A percentile compares a stretch with the other conserved stretches of the same genome.
Conservation (phyloP, 2,329 filamentous ascomycete genomes). For the Hyphodiscus sp. region DNA sequence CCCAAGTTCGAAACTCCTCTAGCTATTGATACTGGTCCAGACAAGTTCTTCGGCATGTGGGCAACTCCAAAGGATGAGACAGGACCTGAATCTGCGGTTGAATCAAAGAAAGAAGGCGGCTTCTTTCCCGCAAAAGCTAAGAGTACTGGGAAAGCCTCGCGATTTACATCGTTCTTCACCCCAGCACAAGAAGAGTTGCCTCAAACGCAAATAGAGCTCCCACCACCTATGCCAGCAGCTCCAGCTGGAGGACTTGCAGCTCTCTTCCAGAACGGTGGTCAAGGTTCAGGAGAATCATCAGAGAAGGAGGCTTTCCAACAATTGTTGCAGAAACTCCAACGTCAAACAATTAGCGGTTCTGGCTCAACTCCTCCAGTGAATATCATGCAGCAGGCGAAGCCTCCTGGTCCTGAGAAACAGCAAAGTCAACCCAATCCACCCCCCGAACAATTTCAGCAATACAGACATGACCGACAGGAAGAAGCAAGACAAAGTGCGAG, state of each 20-base stretch:
- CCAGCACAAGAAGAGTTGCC: constrained; percentile 46
- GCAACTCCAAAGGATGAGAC: constrained; percentile 42
- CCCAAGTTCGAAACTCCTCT: constrained; percentile 47
- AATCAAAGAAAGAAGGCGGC: constrained; percentile 37
- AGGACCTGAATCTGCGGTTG: constrained; percentile 31
- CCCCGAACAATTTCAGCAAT: constrained; percentile 36
- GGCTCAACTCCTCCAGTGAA: constrained; percentile 39
- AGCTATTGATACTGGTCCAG: constrained; percentile 60
- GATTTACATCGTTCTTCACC: constrained; percentile 78
- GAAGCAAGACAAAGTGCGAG: constrained; percentile 19
- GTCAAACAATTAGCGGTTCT: constrained; percentile 34
- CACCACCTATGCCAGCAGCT: constrained; percentile 35
- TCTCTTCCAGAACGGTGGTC: constrained; percentile 13
- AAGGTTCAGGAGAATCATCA: constrained; percentile 20
- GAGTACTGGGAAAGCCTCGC: constrained; percentile 60
- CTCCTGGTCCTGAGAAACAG: constrained; percentile 38
- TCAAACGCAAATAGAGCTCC: constrained; percentile 43
- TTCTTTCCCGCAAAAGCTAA: constrained; percentile 43
- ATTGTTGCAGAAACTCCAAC: constrained; percentile 74
- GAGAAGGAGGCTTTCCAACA: constrained; percentile 84
- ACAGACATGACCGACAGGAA: constrained; percentile 27
- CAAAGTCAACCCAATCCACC: constrained; percentile 40
- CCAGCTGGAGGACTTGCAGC: constrained; percentile 18
- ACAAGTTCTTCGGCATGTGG: constrained; percentile 68
- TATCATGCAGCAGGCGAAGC: constrained; percentile 24